Base-by-base conservation (phyloP, 169 alveolate genomes). In the Plasmodium sp. region DNA sequence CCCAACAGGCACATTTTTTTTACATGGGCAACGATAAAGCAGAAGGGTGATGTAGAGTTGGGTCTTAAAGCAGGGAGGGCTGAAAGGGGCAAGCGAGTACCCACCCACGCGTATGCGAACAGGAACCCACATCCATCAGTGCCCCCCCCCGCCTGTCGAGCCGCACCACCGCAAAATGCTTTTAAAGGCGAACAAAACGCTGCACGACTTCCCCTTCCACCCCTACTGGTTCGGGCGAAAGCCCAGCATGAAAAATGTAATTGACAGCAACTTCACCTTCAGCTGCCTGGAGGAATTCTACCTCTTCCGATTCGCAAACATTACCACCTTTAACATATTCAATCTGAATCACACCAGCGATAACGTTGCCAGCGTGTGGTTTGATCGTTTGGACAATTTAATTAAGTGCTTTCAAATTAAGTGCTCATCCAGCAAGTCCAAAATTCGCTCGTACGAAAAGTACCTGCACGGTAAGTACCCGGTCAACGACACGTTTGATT, bases 271-370 rank as follows among this genome's bases (percentile, higher is more conserved):
- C 82, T 71, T 48, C 72, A 88, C 27, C 4, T 88, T 88, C 36
- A 88, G 88, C 56, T 88, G 94, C 33, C 27, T 88, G 51, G 94
- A 88, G 82, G 94, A 88, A 79, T 79, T 88, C 71, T 88, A 88
- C 72, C 71, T 73, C 73, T 88, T 88, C 81, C 86, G 94, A 36
- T 88, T 88, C 81, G 56, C 94, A 33, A 88, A 88, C 67, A 88
- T 88, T 88, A 88, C 39, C 22, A 88, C 84, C 81, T 88, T 88
- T 88, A 88, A 88, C 54, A 79, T 88, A 88, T 58, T 88, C 58
- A 88, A 88, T 62, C 81, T 88, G 79, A 88, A 48, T 62, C 94
- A 88, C 51, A 79, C 94, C 33, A 88, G 51, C 73, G 72, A 80
- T 88, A 88, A 88, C 62, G 79, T 48, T 62, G 90, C 81, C 33